phyloP scores from a whole-genome alignment of 2,329 filamentous ascomycete species.

The Cladosporium cucumerinum region DNA sequence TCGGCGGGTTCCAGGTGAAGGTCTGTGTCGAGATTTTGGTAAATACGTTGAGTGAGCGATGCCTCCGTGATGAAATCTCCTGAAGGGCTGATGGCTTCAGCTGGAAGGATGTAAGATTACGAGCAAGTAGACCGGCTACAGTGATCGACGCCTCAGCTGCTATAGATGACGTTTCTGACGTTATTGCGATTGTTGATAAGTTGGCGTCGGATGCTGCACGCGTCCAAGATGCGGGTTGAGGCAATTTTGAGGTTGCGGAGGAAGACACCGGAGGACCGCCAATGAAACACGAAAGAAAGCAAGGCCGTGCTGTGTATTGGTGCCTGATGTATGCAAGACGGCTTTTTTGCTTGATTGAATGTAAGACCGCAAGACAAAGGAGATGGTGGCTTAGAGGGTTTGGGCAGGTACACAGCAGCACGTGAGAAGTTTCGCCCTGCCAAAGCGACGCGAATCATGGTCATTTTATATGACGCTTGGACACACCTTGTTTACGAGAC shows the following conservation, averaged over 20 bases:
- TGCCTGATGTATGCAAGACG: slow-evolving; percentile 1
- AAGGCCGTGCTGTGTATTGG: neutral
- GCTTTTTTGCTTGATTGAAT: neutral
- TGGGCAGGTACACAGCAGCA: slow-evolving; percentile 13
- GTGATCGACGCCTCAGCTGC: neutral
- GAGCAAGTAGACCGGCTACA: neutral
- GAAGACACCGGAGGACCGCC: neutral
- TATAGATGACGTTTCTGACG: neutral
- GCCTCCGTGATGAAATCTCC: neutral
- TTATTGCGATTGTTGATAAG: neutral
- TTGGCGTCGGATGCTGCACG: neutral
- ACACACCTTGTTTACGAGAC: neutral
- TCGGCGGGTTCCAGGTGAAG: neutral
- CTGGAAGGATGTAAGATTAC: neutral
- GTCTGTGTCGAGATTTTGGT: neutral
- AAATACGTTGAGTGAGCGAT: neutral
- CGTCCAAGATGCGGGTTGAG: slow-evolving; percentile 5
- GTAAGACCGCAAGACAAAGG: slow-evolving; percentile 10
- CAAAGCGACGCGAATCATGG: slow-evolving; percentile 3
- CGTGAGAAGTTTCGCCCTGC: slow-evolving; percentile 10
- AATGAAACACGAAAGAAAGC: neutral
- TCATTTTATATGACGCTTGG: neutral
- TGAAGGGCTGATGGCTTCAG: neutral
- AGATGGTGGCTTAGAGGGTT: slow-evolving; percentile 7
- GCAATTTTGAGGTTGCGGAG: slow-evolving; percentile 1